Conservation (phyloP, 805 yeast species). For the Torulaspora franciscae region DNA sequence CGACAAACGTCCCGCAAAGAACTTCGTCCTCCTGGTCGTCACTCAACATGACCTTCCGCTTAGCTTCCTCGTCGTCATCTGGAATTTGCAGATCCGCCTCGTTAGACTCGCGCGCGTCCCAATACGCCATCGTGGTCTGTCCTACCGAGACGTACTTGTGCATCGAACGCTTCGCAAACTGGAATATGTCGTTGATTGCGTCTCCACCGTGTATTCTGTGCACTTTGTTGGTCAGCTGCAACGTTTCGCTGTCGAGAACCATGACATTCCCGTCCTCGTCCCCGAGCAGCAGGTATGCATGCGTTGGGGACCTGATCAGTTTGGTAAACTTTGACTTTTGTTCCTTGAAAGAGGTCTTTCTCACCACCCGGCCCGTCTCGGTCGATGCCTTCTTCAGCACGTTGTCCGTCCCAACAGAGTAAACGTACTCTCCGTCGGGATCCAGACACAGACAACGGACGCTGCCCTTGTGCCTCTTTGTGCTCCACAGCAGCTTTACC, state of each 20-base stretch:
- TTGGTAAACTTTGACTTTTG: conserved; percentile 33
- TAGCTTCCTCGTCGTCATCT: conserved; percentile 21
- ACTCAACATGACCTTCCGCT: conserved; percentile 54
- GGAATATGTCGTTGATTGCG: conserved; percentile 68
- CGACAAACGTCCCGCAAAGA: conserved; percentile 66
- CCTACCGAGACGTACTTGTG: conserved; percentile 80
- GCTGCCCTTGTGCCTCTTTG: conserved; percentile 85
- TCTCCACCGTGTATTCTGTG: conserved; percentile 62
- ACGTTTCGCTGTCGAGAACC: conserved; percentile 55
- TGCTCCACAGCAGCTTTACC: conserved; percentile 59
- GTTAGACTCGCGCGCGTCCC: conserved; percentile 62
- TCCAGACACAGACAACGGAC: conserved; percentile 69
- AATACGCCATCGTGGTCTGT: conserved; percentile 69
- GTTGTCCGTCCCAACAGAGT: conserved; percentile 74
- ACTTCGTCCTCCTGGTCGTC: conserved; percentile 95
- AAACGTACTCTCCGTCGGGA: conserved; percentile 46
- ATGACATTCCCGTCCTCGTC: conserved; percentile 65
- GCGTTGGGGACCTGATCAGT: conserved; percentile 34
- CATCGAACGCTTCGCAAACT: conserved; percentile 58
- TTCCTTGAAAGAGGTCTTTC: conserved; percentile 40
- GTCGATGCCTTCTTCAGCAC: conserved; percentile 69
- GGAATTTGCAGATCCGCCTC: conserved; percentile 21
- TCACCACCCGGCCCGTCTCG: conserved; percentile 68
- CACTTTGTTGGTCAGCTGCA: conserved; percentile 48
- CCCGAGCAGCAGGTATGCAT: conserved; percentile 48